Conservation (phyloP, 1,284 basidiomycete genomes). For the Volvariella surrecta region DNA sequence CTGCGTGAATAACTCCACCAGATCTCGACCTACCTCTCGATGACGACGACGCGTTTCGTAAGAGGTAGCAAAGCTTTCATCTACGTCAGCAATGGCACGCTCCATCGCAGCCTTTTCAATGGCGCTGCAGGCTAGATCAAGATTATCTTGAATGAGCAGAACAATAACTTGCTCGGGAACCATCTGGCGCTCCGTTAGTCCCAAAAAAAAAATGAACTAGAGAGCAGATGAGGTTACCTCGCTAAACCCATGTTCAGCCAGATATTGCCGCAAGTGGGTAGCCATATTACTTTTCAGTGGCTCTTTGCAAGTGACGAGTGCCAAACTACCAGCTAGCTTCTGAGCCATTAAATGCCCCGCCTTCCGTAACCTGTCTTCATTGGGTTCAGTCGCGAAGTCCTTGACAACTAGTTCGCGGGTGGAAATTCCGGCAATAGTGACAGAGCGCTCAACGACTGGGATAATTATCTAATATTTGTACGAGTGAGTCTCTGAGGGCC, state of each 20-base stretch:
- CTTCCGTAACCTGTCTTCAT: conserved; percentile 85
- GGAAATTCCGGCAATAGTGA: conserved; percentile 97
- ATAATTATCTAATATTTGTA: conserved; percentile 70
- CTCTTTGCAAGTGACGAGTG: conserved; percentile 98
- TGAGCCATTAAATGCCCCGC: conserved; percentile 97
- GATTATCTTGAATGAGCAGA: conserved; percentile 86
- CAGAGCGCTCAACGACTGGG: conserved; percentile 97
- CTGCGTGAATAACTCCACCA: background rate
- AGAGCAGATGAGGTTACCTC: conserved; percentile 40
- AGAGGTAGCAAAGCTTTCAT: conserved; percentile 79
- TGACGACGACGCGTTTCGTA: conserved; percentile 86
- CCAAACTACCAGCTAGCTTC: conserved; percentile 93
- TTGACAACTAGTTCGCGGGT: conserved; percentile 94
- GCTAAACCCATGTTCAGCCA: conserved; percentile 81
- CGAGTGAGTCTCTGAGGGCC: too few relatives aligned
- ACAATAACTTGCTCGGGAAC: conserved; percentile 66
- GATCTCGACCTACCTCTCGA: conserved; percentile 54
- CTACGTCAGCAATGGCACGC: conserved; percentile 90
- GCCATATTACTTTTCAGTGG: conserved; percentile 90
- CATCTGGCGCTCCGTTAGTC: conserved; percentile 31
- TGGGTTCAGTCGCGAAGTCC: conserved; percentile 93
- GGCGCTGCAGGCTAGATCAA: conserved; percentile 89
- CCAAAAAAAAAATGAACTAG: conserved; percentile 7
- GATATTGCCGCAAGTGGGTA: conserved; percentile 77
- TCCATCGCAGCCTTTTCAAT: conserved; percentile 99